A percentile compares a stretch with the other conserved stretches of the same genome.
These are phyloP conservation scores for Trametes cubensis DNA, from an alignment of 768 basidiomycete species.

Conservation along the genomic window DNA sequence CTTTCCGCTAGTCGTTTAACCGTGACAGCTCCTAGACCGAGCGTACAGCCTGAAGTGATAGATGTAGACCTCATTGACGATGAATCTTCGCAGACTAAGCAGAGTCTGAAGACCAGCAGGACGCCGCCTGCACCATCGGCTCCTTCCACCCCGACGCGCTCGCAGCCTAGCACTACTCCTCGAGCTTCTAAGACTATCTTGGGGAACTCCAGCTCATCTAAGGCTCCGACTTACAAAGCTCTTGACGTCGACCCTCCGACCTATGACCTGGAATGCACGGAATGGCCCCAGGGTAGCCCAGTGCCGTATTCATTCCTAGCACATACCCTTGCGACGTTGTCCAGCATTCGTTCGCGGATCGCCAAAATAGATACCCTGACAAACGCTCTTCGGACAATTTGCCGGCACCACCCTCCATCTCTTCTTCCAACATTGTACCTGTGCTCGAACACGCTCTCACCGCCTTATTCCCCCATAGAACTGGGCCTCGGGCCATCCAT, in stretches of 20 bases:
- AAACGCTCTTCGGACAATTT: slow-evolving; percentile 73
- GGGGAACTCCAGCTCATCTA: slow-evolving; percentile 6
- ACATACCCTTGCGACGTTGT: slow-evolving; percentile 60
- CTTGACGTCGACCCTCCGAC: slow-evolving; percentile 53
- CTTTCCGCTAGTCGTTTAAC: not conserved
- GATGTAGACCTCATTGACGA: slow-evolving; percentile 39
- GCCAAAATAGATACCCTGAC: slow-evolving; percentile 68
- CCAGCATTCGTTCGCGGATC: slow-evolving; percentile 72
- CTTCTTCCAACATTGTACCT: slow-evolving; percentile 80
- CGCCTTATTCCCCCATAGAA: slow-evolving; percentile 72
- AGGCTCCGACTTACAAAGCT: slow-evolving; percentile 29
- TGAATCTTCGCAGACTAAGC: slow-evolving; percentile 7
- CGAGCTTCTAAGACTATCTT: slow-evolving; percentile 7
- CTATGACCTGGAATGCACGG: slow-evolving; percentile 47
- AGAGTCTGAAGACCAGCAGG: not conserved
- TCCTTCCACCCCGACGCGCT: not conserved
- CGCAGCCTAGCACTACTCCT: not conserved
- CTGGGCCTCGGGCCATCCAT: slow-evolving; percentile 70
- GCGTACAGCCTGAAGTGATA: slow-evolving; percentile 30
- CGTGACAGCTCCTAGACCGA: not conserved
- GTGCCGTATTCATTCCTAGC: slow-evolving; percentile 76
- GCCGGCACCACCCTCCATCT: slow-evolving; percentile 64
- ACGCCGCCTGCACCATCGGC: not conserved
- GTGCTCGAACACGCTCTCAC: slow-evolving; percentile 77
- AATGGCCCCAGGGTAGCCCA: slow-evolving; percentile 43